Base-by-base conservation (phyloP, 192 early-diverging fungal genomes). In the Rhizoclosmatium globosum region DNA sequence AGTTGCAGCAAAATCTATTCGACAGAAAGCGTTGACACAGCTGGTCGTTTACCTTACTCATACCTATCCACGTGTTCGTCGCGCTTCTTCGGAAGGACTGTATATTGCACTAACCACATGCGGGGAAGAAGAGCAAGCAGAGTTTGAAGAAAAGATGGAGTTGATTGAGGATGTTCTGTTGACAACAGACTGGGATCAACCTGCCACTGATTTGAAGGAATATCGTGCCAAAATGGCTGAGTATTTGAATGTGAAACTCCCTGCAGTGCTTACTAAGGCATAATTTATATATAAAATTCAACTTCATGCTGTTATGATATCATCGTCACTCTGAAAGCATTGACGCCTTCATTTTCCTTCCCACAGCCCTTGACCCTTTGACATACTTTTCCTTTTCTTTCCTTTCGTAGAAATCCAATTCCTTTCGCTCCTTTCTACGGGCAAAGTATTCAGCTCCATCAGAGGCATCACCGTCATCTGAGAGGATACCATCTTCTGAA, bases 1-100 rank as follows among this genome's bases (percentile, higher is more conserved):
- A 4, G 71, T 2, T 17, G 65, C 31, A 9, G 68, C 62, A 17
- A 53, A 21, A 6, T 15, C 11, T 4, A 43, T 88, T 41, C 85
- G 82, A 71, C 86, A 76, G 50, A 85, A 79, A 1, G 88, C 91
- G 13, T 61, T 95, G 50, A 80, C 85, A 17, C 87, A 91, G 74
- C 68, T 94, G 68, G 74, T 96, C 9, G 57, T 79, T 6, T 91
- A 92, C 73, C 73, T 96, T 3, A 84, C 85, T 3, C 95, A 96
- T 83, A 87, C 93, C 46, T 96, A 87, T 79, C 95, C 95, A 21
- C 68, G 93, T 91, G 90, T 95, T 57, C 90, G 94, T 7, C 83
- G 89, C 42, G 71, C 85, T 2, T 85, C 90, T 0, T 91, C 95
- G 1, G 95, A 96, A 70, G 86, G 91, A 58, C 79, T 96, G 44